phyloP scores from a whole-genome alignment of 495 filamentous ascomycete genomes.

The Neurospora sp. region DNA sequence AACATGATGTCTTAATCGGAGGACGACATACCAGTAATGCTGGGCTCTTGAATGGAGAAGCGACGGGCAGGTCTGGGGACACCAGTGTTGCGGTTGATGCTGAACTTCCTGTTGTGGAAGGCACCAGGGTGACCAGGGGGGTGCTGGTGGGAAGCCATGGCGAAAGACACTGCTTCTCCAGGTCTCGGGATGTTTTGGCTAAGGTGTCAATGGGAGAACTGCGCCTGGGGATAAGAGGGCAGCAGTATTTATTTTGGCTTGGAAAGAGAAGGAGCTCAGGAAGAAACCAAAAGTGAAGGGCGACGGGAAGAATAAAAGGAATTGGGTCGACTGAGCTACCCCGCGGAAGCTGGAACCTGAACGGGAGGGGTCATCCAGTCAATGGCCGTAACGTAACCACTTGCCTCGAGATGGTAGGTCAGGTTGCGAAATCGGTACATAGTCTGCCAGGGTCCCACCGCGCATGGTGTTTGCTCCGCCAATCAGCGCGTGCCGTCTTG shows the following conservation, averaged over 20 bases:
- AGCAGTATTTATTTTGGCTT: not conserved
- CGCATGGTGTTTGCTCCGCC: not conserved
- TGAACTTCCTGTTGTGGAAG: slow-evolving; percentile 44
- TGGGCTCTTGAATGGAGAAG: slow-evolving; percentile 42
- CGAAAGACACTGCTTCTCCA: not conserved
- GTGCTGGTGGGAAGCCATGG: not conserved
- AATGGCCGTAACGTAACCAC: not conserved
- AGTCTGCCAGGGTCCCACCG: not conserved
- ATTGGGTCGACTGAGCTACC: not conserved
- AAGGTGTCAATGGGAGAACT: not conserved
- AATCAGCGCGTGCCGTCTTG: not conserved
- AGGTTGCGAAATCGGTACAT: not conserved
- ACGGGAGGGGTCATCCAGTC: not conserved
- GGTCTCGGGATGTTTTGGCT: not conserved
- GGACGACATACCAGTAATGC: slow-evolving; percentile 31
- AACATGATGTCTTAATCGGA: slow-evolving; percentile 1
- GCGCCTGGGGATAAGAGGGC: not conserved
- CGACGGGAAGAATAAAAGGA: not conserved
- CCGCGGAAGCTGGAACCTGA: not conserved
- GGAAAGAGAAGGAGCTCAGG: not conserved
- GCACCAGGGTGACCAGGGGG: slow-evolving; percentile 20
- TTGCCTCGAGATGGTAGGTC: not conserved
- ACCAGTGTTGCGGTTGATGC: slow-evolving; percentile 47
- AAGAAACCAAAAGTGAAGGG: not conserved
- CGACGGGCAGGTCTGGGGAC: slow-evolving; percentile 37